Evolutionary conservation across 768 basidiomycete genomes (phyloP), one percentile per base, ranked within the genome.

Genomic region (Lentinula aciculospora): DNA sequence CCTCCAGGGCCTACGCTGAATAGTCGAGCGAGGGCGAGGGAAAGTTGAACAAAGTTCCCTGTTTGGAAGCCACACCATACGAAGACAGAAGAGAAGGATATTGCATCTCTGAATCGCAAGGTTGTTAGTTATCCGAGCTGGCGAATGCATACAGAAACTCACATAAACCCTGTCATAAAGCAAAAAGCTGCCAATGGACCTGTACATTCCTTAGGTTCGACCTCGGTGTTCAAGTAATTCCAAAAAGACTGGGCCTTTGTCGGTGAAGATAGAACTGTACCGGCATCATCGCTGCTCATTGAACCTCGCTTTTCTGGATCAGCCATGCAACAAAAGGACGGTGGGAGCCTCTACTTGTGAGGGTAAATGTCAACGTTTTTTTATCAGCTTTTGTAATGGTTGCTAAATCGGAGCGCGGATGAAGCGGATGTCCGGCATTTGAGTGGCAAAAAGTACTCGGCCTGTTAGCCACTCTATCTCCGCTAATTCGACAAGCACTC

Each of bases 61-160:
- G 89, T 92, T 69, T 92, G 90, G 70, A 92, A 92, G 13, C 86
- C 89, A 68, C 86, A 88, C 89, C 91, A 93, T 12, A 92, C 82
- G 68, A 84, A 92, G 47, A 90, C 74, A 2, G 91, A 86, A 44
- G 88, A 83, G 73, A 92, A 92, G 3, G 82, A 84, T 28, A 92
- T 75, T 1, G 81, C 81, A 64, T 89, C 86, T 13, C 88, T 91
- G n/a, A n/a, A n/a, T n/a, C n/a, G n/a, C n/a, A n/a, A n/a, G n/a
- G n/a, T n/a, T n/a, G n/a, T n/a, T n/a, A n/a, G n/a, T n/a, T n/a
- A n/a, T n/a, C n/a, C n/a, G n/a, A n/a, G n/a, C n/a, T n/a, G n/a
- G 15, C 6, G 13, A 15, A 39, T 39, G 13, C n/a, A 39, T 12
- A 50, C 25, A 17, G 56, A 32, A 12, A 74, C 86, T 62, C 58